Evolutionary conservation across 352 stramenopile species (phyloP).

Genomic region (Phytophthora idaei): DNA sequence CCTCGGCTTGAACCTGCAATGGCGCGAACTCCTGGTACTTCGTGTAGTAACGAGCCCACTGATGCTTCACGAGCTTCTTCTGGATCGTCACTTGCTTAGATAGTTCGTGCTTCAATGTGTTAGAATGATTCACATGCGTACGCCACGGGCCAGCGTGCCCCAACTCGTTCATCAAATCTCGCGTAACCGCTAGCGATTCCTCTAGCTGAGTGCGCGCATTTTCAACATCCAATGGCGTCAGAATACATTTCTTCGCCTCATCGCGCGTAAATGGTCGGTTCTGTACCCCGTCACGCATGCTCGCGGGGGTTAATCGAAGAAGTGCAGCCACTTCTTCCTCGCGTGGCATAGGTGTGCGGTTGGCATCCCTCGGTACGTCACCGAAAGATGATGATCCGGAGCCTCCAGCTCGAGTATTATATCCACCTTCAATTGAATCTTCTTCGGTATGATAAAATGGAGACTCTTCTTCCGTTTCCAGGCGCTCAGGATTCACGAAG

Average conservation of each 20-base stretch:
- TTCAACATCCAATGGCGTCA: constrained; percentile 37
- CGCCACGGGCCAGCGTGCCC: constrained; percentile 65
- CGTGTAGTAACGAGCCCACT: constrained; percentile 67
- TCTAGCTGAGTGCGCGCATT: constrained; percentile 44
- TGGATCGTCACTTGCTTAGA: constrained; percentile 58
- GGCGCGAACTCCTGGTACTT: constrained; percentile 41
- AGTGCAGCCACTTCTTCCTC: constrained; percentile 44
- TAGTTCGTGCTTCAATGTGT: constrained; percentile 65
- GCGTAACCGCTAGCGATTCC: constrained; percentile 54
- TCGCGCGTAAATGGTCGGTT: constrained; percentile 39
- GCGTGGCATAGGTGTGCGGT: constrained; percentile 10
- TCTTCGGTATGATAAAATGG: constrained; percentile 12
- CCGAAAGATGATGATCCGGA: constrained; percentile 1
- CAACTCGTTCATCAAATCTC: constrained; percentile 61
- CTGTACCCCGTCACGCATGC: constrained; percentile 48
- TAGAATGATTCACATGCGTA: constrained; percentile 64
- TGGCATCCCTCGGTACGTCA: neutral
- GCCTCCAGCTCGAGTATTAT: constrained; percentile 11
- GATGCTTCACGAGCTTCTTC: constrained; percentile 55
- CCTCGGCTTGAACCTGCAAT: neutral
- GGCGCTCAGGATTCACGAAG: constrained; percentile 25
- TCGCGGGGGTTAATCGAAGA: constrained; percentile 47
- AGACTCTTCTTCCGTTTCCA: neutral
- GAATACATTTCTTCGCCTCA: constrained; percentile 36
- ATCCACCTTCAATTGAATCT: constrained; percentile 2